These are phyloP conservation scores for Diaporthe ilicicola DNA, from an alignment of 2,329 filamentous ascomycete genomes.

Conservation along the genomic window DNA sequence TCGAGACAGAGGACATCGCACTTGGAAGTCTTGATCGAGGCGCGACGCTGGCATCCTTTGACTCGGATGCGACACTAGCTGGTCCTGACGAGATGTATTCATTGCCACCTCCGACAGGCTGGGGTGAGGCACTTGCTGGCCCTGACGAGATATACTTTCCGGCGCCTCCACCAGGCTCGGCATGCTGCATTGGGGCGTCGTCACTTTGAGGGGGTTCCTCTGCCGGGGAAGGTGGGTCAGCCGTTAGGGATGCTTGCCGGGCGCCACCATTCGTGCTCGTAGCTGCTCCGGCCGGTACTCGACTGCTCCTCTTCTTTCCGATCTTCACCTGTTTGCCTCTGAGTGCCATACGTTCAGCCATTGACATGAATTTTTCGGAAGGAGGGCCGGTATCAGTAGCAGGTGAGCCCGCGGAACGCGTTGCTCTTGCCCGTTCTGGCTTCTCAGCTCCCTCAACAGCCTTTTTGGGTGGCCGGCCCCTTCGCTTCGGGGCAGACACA, in stretches of 20 bases:
- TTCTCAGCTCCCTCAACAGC: conserved; percentile 21
- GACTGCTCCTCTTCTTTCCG: conserved; percentile 44
- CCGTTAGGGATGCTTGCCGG: neutral
- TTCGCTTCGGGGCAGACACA: conserved; percentile 36
- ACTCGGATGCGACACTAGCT: conserved; percentile 25
- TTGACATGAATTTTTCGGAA: conserved; percentile 56
- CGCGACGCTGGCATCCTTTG: conserved; percentile 19
- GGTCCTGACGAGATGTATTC: conserved; percentile 35
- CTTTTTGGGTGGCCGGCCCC: conserved; percentile 45
- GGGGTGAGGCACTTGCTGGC: too few species aligned
- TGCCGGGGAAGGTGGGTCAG: neutral
- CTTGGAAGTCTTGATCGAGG: conserved; percentile 20
- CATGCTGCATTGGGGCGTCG: neutral
- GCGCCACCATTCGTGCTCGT: neutral
- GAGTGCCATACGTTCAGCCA: conserved; percentile 65
- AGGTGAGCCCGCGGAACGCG: conserved; percentile 1
- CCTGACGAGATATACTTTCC: neutral
- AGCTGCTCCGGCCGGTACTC: conserved; percentile 4
- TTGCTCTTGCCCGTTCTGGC: neutral
- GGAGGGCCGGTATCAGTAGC: conserved; percentile 20
- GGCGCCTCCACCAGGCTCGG: neutral
- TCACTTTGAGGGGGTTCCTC: neutral
- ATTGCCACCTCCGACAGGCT: conserved; percentile 36
- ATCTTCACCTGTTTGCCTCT: conserved; percentile 64
- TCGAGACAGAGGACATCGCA: neutral